Evolutionary conservation across 139 green algal genomes (phyloP).

Genomic region (Pleodorina starrii): DNA sequence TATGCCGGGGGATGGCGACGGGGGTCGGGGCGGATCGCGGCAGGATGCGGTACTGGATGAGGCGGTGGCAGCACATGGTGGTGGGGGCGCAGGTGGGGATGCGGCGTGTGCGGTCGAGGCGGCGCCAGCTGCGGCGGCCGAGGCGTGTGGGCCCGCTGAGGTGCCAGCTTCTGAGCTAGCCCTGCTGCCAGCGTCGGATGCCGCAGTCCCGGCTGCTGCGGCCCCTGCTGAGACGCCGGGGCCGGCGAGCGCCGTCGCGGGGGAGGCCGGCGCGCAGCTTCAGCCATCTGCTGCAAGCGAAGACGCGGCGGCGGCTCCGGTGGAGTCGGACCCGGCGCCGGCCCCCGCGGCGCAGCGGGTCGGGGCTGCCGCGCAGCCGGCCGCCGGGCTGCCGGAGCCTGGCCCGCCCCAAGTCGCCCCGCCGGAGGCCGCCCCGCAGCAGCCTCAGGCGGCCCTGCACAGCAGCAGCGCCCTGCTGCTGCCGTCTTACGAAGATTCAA

Average conservation of each 20-base stretch:
- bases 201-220: neutral
- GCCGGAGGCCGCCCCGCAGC: no score
- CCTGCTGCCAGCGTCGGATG: neutral
- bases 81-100: neutral
- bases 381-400: neutral
- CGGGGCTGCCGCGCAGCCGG: no score
- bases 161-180: neutral
- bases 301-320: no score
- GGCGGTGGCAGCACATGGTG: neutral
- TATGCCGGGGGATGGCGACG: neutral
- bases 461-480: neutral
- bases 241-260: neutral
- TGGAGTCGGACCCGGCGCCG: neutral
- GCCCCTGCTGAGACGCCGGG: neutral
- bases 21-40: neutral
- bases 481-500: neutral
- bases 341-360: neutral
- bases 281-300: neutral
- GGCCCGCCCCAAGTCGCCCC: neutral
- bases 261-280: neutral
- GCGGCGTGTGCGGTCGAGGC: neutral
- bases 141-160: neutral
- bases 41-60: neutral
- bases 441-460: neutral
- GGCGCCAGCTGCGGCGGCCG: neutral